These are phyloP conservation scores for Exsudoporus frostii DNA, from an alignment of 768 basidiomycete genomes.

Conservation along the genomic window DNA sequence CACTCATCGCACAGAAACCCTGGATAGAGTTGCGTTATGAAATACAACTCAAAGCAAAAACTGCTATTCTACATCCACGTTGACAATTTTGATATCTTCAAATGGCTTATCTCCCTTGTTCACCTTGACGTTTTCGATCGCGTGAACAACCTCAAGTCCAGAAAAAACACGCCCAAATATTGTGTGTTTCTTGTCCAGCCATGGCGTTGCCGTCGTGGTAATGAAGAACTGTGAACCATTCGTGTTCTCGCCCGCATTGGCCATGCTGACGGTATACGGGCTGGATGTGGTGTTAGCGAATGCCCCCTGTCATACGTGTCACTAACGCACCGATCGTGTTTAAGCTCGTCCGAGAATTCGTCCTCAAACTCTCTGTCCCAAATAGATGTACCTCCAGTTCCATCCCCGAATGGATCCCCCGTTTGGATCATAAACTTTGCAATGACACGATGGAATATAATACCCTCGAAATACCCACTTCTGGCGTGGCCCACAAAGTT, in stretches of 20 bases:
- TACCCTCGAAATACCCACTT: constrained; percentile 86
- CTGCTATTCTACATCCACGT: constrained; percentile 66
- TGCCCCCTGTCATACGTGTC: background rate
- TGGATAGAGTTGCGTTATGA: constrained; percentile 50
- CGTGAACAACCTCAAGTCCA: constrained; percentile 86
- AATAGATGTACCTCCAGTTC: constrained; percentile 86
- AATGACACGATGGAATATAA: constrained; percentile 97
- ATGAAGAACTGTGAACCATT: constrained; percentile 99
- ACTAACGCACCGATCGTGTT: constrained; percentile 75
- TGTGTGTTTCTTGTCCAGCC: constrained; percentile 89
- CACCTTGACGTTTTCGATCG: constrained; percentile 87
- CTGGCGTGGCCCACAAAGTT: constrained; percentile 94
- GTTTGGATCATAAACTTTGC: constrained; percentile 99
- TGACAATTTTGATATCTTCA: constrained; percentile 91
- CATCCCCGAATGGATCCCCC: constrained; percentile 92
- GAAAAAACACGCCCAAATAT: constrained; percentile 88
- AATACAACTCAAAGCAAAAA: background rate
- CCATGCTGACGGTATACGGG: constrained; percentile 96
- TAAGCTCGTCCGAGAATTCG: constrained; percentile 85
- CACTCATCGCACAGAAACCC: constrained; percentile 34
- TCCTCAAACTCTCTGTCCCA: constrained; percentile 92
- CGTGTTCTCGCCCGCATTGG: constrained; percentile 84
- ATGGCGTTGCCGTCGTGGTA: constrained; percentile 90
- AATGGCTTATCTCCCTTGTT: constrained; percentile 86
- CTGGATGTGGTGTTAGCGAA: constrained; percentile 37